Conservation (phyloP, 1,284 basidiomycete species). For the Mixia osmundae region DNA sequence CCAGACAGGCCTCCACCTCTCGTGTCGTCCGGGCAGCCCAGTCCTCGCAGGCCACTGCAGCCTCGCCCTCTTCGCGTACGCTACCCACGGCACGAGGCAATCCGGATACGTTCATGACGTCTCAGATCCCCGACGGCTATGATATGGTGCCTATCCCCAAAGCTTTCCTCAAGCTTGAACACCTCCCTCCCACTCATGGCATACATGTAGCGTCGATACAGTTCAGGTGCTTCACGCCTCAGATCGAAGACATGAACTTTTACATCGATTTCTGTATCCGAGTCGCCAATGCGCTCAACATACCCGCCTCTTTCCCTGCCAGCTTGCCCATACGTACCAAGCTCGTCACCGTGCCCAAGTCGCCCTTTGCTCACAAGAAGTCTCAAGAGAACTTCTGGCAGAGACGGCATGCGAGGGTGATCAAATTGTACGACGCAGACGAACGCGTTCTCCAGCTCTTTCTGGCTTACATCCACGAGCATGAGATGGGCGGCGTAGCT, state of each 20-base stretch:
- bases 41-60: too few relatives aligned
- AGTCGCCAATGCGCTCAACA: constrained; percentile 56
- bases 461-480: constrained; percentile 52
- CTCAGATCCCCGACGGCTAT: too few relatives aligned
- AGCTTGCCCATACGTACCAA: constrained; percentile 50
- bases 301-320: constrained; percentile 48
- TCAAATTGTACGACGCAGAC: constrained; percentile 81
- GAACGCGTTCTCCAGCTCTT: constrained; percentile 53
- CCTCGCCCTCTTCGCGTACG: too few relatives aligned
- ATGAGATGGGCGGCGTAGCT: constrained; percentile 64
- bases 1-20: too few relatives aligned
- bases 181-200: not conserved
- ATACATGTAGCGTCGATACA: constrained; percentile 1
- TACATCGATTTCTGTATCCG: constrained; percentile 66
- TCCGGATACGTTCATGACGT: too few relatives aligned
- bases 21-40: too few relatives aligned
- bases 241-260: constrained; percentile 33
- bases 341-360: constrained; percentile 65
- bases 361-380: constrained; percentile 86
- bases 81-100: too few relatives aligned
- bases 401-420: constrained; percentile 51
- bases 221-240: constrained; percentile 1
- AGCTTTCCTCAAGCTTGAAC: too few relatives aligned
- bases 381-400: constrained; percentile 87
- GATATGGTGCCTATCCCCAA: too few relatives aligned